A percentile compares a stretch with the other conserved stretches of the same genome.
These are phyloP conservation scores for Lineolata rhizophorae DNA, from an alignment of 495 filamentous ascomycete species.

Conservation along the genomic window DNA sequence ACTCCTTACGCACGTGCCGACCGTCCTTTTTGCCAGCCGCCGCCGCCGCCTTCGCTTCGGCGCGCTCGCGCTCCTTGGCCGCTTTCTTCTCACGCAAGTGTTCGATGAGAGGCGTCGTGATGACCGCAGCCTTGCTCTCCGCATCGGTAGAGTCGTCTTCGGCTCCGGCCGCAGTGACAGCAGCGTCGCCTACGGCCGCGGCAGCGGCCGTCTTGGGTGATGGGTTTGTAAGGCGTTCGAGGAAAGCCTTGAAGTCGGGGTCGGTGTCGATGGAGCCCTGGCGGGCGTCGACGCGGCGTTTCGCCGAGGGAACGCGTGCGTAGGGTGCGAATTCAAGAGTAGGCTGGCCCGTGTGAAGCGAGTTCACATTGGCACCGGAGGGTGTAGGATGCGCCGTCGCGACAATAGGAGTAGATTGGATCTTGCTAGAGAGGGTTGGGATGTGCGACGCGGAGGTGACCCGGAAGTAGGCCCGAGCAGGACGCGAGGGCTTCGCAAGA, in stretches of 20 bases:
- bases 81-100: slow-evolving; percentile 80
- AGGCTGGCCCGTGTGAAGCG: slow-evolving; percentile 49
- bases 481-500: slow-evolving; percentile 53
- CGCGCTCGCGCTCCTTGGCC: slow-evolving; percentile 54
- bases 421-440: slow-evolving; percentile 35
- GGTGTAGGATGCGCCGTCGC: slow-evolving; percentile 43
- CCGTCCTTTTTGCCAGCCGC: background rate
- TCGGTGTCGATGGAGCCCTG: slow-evolving; percentile 94
- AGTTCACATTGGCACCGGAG: slow-evolving; percentile 41
- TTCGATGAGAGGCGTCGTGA: slow-evolving; percentile 74
- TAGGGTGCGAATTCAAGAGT: slow-evolving; percentile 63
- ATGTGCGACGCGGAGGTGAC: slow-evolving; percentile 38
- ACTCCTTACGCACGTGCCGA: slow-evolving; percentile 16
- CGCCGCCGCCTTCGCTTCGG: slow-evolving; percentile 18
- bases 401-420: slow-evolving; percentile 41
- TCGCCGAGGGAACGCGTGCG: slow-evolving; percentile 52
- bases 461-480: slow-evolving; percentile 60
- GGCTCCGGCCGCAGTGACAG: slow-evolving; percentile 11
- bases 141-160: slow-evolving; percentile 25
- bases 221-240: slow-evolving; percentile 68
- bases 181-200: slow-evolving; percentile 15
- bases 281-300: slow-evolving; percentile 51
- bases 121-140: slow-evolving; percentile 42
- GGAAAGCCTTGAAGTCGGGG: slow-evolving; percentile 79
- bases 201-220: slow-evolving; percentile 29